Conservation (phyloP, 345 rosid species). For the Psidium guajava region DNA sequence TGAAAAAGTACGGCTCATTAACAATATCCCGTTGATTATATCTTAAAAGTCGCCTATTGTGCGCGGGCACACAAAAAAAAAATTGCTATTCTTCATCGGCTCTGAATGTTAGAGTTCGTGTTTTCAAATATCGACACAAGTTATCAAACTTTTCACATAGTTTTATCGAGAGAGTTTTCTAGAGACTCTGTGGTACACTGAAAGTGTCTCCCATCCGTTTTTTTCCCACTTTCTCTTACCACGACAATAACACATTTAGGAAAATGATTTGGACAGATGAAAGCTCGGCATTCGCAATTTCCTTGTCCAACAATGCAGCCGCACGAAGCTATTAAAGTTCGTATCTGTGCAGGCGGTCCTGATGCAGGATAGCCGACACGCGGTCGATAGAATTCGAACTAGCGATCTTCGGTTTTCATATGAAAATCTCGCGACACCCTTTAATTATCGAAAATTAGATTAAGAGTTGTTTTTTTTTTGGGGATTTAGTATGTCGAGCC, state of each 20-base stretch:
- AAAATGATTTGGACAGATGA: background rate
- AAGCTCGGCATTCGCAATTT: background rate
- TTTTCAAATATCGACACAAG: background rate
- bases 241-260: background rate
- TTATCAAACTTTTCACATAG: background rate
- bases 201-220: background rate
- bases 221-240: too few relatives aligned
- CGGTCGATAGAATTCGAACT: background rate
- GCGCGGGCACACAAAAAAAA: background rate
- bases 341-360: background rate
- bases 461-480: too few relatives aligned
- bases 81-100: background rate
- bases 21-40: rapidly evolving
- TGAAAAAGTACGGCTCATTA: background rate
- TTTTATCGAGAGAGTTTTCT: background rate
- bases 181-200: background rate
- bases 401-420: background rate
- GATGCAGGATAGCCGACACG: background rate
- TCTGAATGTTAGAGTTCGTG: background rate
- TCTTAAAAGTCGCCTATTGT: background rate
- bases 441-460: background rate
- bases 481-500: background rate
- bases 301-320: background rate
- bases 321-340: background rate
- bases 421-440: background rate